Percentiles rank a stretch among this genome's conserved stretches.
Evolutionary conservation across 495 filamentous ascomycete species (phyloP).

Genomic region (Polyplosphaeria fusca): DNA sequence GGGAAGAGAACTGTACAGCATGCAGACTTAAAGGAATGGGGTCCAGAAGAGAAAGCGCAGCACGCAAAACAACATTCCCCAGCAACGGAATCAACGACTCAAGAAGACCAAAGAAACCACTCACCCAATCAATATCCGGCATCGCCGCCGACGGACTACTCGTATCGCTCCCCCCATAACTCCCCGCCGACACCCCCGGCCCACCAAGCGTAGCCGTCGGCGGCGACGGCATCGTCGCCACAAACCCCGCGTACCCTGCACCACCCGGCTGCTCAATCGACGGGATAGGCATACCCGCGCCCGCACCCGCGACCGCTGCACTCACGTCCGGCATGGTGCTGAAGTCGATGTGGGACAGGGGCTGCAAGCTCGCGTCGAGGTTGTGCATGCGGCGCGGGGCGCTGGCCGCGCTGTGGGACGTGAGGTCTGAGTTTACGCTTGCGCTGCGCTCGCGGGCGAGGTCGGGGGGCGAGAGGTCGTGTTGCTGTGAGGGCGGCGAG

Average conservation of each 20-base stretch:
- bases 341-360: neutral
- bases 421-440: neutral
- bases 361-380: neutral
- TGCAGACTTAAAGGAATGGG: no score
- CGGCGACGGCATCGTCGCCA: no score
- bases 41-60: no score
- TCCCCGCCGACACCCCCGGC: no score
- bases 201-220: no score
- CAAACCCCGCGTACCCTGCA: no score
- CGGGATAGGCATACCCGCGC: no score
- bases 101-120: no score
- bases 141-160: constrained; percentile 26
- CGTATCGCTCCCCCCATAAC: constrained; percentile 1
- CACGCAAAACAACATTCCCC: no score
- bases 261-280: no score
- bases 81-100: no score
- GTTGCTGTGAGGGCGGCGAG: neutral
- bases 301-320: neutral
- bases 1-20: no score
- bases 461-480: neutral
- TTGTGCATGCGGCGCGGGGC: neutral
- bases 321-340: neutral
- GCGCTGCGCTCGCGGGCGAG: neutral
- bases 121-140: constrained; percentile 38
- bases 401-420: neutral